phyloP scores from a whole-genome alignment of 352 stramenopile species.

The Pythium coloratum region DNA sequence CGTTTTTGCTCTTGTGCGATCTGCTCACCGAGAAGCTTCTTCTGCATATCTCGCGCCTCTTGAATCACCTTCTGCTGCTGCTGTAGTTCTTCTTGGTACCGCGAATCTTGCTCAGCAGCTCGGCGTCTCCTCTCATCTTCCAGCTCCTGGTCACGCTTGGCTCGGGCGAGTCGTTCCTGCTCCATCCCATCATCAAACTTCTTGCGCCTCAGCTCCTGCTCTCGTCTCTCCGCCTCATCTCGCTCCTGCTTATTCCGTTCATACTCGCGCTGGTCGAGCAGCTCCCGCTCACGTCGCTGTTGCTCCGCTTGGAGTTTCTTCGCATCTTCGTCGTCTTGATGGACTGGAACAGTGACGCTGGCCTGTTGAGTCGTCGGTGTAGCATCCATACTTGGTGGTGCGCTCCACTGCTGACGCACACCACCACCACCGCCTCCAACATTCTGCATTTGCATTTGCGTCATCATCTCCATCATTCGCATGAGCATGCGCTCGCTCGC shows the following conservation, averaged over 20 bases:
- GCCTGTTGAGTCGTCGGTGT: not conserved
- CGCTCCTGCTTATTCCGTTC: slow-evolving; percentile 39
- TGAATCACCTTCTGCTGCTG: slow-evolving; percentile 37
- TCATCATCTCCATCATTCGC: slow-evolving; percentile 73
- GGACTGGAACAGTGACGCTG: not conserved
- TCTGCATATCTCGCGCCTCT: slow-evolving; percentile 35
- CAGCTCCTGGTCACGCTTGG: slow-evolving; percentile 43
- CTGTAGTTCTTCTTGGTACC: slow-evolving; percentile 35
- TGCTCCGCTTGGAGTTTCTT: slow-evolving; percentile 36
- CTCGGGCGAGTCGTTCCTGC: slow-evolving; percentile 31
- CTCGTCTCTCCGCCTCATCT: slow-evolving; percentile 40
- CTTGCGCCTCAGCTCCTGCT: slow-evolving; percentile 35
- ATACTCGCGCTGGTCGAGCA: slow-evolving; percentile 52
- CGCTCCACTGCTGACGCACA: not conserved
- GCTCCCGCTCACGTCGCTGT: slow-evolving; percentile 41
- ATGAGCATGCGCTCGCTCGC: slow-evolving; percentile 42
- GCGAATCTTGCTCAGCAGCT: slow-evolving; percentile 36
- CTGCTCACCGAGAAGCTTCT: slow-evolving; percentile 27
- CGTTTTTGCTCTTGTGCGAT: slow-evolving; percentile 23
- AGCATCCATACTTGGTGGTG: not conserved
- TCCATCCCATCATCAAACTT: slow-evolving; percentile 51
- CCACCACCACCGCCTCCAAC: not conserved
- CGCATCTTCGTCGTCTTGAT: slow-evolving; percentile 14
- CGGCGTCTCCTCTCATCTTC: slow-evolving; percentile 25
- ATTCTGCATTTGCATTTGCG: slow-evolving; percentile 30